These are phyloP conservation scores for Sphagnum tenellum DNA, from an alignment of 225 moss, liverwort and hornwort species.

Conservation along the genomic window DNA sequence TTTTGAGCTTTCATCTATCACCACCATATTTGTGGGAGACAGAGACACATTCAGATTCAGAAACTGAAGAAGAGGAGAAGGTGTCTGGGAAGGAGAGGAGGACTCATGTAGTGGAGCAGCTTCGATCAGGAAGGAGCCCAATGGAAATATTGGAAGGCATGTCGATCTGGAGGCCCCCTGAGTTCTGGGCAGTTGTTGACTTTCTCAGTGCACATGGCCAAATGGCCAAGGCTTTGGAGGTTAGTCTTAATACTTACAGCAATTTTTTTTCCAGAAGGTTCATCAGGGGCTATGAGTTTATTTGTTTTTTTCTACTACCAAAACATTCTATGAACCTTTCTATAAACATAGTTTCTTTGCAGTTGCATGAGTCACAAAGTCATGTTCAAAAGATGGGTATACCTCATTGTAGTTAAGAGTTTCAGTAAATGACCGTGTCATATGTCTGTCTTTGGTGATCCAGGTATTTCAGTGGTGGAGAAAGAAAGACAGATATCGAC, in stretches of 20 bases:
- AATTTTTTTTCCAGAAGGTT: too few relatives aligned
- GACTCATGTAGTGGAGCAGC: slow-evolving; percentile 36
- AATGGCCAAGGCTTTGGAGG: slow-evolving; percentile 61
- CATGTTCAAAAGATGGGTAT: not conserved
- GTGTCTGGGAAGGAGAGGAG: slow-evolving; percentile 38
- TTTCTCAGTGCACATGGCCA: slow-evolving; percentile 49
- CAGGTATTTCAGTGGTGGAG: slow-evolving; percentile 90
- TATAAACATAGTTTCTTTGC: not conserved
- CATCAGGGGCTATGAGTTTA: too few relatives aligned
- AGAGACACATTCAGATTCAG: not conserved
- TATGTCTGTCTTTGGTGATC: not conserved
- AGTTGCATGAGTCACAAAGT: not conserved
- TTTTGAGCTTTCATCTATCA: too few relatives aligned
- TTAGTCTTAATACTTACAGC: slow-evolving; percentile 10
- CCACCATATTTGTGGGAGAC: not conserved
- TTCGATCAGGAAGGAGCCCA: slow-evolving; percentile 50
- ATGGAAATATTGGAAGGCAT: slow-evolving; percentile 40
- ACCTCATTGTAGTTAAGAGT: too few relatives aligned
- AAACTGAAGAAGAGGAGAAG: not conserved
- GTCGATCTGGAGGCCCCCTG: slow-evolving; percentile 47
- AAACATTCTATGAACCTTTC: not conserved
- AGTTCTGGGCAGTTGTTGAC: slow-evolving; percentile 67
- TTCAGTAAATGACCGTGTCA: too few relatives aligned
- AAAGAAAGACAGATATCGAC: slow-evolving; percentile 55
- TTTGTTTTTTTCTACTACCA: too few relatives aligned